These are phyloP conservation scores for Magnusiomyces magnusii DNA, from an alignment of 1,139 yeast species.

Conservation along the genomic window DNA sequence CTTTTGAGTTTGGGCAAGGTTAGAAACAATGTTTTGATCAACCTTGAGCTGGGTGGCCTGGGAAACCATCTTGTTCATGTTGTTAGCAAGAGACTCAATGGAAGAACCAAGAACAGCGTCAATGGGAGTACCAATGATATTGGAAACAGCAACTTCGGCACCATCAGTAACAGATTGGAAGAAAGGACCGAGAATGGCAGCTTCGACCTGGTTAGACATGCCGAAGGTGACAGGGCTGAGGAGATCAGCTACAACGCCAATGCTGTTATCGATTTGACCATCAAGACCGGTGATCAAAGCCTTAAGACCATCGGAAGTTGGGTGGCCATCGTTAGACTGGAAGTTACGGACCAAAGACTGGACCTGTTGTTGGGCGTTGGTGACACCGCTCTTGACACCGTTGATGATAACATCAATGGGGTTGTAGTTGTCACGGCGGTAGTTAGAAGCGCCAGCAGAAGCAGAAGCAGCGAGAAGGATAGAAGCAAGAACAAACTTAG, in stretches of 20 bases:
- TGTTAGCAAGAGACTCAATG: slow-evolving; percentile 10
- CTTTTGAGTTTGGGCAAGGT: slow-evolving; percentile 9
- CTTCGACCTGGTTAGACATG: slow-evolving; percentile 23
- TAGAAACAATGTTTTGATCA: slow-evolving; percentile 5
- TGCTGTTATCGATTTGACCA: slow-evolving; percentile 29
- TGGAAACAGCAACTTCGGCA: slow-evolving; percentile 28
- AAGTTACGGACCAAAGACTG: slow-evolving; percentile 8
- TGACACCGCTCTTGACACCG: slow-evolving; percentile 12
- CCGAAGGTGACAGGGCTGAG: slow-evolving; percentile 26
- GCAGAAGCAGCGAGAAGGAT: not conserved
- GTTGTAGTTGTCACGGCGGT: slow-evolving; percentile 1
- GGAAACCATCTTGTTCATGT: slow-evolving; percentile 9
- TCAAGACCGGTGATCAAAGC: slow-evolving; percentile 29
- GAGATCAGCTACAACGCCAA: slow-evolving; percentile 22
- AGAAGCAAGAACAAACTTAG: slow-evolving; percentile 15
- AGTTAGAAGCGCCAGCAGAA: not conserved
- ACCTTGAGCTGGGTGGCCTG: slow-evolving; percentile 8
- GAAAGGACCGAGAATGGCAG: slow-evolving; percentile 27
- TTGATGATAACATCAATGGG: slow-evolving; percentile 5
- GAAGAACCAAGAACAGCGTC: slow-evolving; percentile 18
- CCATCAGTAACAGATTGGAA: slow-evolving; percentile 33
- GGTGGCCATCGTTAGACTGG: slow-evolving; percentile 17
- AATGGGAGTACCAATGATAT: slow-evolving; percentile 21
- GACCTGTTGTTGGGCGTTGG: slow-evolving; percentile 12
- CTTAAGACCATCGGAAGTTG: slow-evolving; percentile 22